Percentiles rank a stretch among this genome's conserved stretches.
Evolutionary conservation across 2,329 filamentous ascomycete genomes (phyloP).

Genomic region (Conoideocrella luteorostrata): DNA sequence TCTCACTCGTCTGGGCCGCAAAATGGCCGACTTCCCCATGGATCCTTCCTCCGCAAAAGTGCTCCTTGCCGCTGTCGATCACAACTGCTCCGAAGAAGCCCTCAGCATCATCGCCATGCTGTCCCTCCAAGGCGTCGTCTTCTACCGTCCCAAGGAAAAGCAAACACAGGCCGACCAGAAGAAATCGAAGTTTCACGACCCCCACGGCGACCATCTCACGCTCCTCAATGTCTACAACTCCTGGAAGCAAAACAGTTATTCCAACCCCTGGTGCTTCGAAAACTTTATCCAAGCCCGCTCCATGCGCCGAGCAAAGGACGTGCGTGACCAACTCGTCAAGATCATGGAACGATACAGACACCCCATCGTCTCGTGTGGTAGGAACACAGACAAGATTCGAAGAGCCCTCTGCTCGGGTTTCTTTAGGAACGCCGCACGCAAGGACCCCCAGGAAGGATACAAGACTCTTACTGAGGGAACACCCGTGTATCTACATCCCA

Average conservation of each 20-base stretch:
- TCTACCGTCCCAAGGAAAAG: constrained; percentile 96
- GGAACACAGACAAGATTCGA: constrained; percentile 79
- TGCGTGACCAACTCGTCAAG: constrained; percentile 82
- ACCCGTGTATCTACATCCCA: constrained; percentile 90
- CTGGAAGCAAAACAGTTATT: constrained; percentile 84
- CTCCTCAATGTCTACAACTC: constrained; percentile 93
- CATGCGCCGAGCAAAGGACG: constrained; percentile 85
- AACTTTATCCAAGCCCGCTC: constrained; percentile 93
- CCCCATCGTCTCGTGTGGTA: constrained; percentile 73
- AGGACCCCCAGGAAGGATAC: constrained; percentile 94
- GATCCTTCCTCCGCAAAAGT: constrained; percentile 88
- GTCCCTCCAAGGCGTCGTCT: constrained; percentile 76
- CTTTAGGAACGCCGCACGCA: constrained; percentile 91
- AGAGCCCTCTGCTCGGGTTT: constrained; percentile 88
- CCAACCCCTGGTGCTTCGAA: constrained; percentile 89
- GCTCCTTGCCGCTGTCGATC: constrained; percentile 78
- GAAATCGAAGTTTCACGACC: constrained; percentile 95
- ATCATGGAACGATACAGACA: constrained; percentile 94
- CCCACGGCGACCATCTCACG: constrained; percentile 88
- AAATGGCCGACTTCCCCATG: constrained; percentile 99
- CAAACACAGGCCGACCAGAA: constrained; percentile 95
- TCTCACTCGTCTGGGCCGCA: constrained; percentile 81
- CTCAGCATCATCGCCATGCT: constrained; percentile 94
- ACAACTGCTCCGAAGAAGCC: constrained; percentile 88
- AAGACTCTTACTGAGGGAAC: constrained; percentile 96